These are phyloP conservation scores for Elsinoe ampelina DNA, from an alignment of 2,329 filamentous ascomycete species.

Conservation along the genomic window DNA sequence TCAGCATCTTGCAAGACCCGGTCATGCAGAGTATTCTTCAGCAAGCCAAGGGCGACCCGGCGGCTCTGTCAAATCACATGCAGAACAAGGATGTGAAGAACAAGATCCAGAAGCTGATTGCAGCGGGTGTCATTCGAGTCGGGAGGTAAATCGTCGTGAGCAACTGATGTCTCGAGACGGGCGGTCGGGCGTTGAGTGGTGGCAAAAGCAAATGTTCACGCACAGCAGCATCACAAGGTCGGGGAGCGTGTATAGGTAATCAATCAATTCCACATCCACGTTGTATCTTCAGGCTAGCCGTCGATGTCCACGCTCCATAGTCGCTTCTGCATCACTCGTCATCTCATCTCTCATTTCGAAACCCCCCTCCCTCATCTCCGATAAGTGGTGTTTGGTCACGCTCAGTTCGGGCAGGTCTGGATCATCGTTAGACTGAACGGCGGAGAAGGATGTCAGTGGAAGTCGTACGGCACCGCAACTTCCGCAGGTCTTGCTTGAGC, in stretches of 20 bases:
- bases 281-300: background rate
- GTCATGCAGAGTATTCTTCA: conserved; percentile 97
- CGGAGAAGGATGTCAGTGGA: background rate
- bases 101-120: conserved; percentile 92
- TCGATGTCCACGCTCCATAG: background rate
- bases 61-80: conserved; percentile 93
- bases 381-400: background rate
- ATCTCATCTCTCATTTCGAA: background rate
- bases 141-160: conserved; percentile 19
- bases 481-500: conserved; percentile 26
- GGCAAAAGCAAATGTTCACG: background rate
- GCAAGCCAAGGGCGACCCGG: conserved; percentile 88
- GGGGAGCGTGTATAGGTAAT: background rate
- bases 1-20: conserved; percentile 50
- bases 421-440: background rate
- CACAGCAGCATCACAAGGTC: background rate
- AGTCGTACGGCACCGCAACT: conserved; percentile 25
- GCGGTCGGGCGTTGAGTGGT: background rate
- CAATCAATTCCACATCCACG: background rate
- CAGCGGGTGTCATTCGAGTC: conserved; percentile 69
- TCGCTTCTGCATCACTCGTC: background rate
- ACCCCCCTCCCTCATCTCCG: background rate
- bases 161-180: background rate
- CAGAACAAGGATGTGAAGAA: conserved; percentile 74
- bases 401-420: conserved; percentile 24